phyloP scores from a whole-genome alignment of 108 stramenopile species.

The Seminavis robusta region DNA sequence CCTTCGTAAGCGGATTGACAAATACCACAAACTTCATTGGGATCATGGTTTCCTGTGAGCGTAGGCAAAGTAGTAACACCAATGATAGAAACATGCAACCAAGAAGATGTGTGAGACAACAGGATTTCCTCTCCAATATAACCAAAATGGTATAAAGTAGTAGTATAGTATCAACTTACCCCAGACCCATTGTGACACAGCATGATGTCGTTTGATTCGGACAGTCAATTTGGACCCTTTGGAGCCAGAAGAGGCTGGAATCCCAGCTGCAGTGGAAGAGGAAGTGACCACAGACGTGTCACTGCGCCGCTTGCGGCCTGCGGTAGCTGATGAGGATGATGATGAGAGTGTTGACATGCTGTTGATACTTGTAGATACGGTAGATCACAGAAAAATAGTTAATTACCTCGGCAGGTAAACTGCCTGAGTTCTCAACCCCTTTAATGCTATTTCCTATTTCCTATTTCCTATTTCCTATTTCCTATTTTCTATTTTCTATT shows the following conservation, averaged over 20 bases:
- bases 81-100: slow-evolving; percentile 34
- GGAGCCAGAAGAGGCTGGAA: neutral
- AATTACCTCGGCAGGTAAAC: too few species aligned
- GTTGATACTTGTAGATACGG: too few species aligned
- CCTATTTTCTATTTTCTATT: too few species aligned
- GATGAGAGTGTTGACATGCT: too few species aligned
- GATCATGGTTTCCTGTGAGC: slow-evolving; percentile 5
- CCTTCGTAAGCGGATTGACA: slow-evolving; percentile 91
- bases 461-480: too few species aligned
- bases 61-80: neutral
- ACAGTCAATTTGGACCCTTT: slow-evolving; percentile 48
- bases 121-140: too few species aligned
- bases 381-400: too few species aligned
- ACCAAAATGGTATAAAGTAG: too few species aligned
- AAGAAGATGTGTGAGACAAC: too few species aligned
- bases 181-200: slow-evolving; percentile 89
- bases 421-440: too few species aligned
- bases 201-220: slow-evolving; percentile 74
- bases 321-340: neutral
- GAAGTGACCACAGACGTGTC: slow-evolving; percentile 19
- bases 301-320: slow-evolving; percentile 30
- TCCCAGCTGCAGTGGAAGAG: neutral
- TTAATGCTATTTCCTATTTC: too few species aligned
- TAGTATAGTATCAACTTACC: too few species aligned
- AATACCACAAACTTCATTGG: slow-evolving; percentile 87